Evolutionary conservation across 176 grass and related monocot genomes (phyloP).

Genomic region (Otatea glauca): DNA sequence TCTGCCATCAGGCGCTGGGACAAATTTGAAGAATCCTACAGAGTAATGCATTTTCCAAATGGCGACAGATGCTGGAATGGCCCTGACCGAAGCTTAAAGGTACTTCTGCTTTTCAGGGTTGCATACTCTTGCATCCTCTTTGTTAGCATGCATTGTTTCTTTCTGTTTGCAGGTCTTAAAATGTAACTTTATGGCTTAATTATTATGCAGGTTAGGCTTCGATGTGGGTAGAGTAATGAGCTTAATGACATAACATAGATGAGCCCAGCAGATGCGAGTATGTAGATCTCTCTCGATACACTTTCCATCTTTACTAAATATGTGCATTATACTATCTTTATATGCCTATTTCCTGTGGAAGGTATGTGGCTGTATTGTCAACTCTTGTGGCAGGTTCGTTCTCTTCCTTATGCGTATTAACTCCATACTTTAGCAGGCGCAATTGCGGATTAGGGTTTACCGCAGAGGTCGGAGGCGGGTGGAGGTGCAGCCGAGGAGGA

Average conservation of each 20-base stretch:
- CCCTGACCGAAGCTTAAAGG: constrained; percentile 89
- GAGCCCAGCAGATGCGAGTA: constrained; percentile 99
- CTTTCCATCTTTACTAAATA: constrained; percentile 16
- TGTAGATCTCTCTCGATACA: constrained; percentile 34
- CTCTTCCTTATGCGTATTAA: background rate
- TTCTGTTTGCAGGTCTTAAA: constrained; percentile 2
- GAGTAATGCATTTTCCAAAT: constrained; percentile 80
- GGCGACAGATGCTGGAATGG: constrained; percentile 98
- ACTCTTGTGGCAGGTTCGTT: constrained; percentile 71
- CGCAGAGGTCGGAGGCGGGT: too few species aligned
- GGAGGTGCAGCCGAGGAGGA: too few species aligned
- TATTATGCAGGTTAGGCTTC: constrained; percentile 72
- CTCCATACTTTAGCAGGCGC: too few species aligned
- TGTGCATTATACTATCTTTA: background rate
- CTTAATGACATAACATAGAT: constrained; percentile 70
- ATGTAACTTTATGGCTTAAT: constrained; percentile 11
- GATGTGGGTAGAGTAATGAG: constrained; percentile 87
- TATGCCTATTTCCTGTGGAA: constrained; percentile 41
- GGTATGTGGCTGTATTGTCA: constrained; percentile 80
- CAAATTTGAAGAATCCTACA: constrained; percentile 90
- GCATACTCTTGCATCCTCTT: background rate
- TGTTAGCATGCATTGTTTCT: background rate
- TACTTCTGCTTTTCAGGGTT: constrained; percentile 33
- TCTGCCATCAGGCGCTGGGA: constrained; percentile 76
- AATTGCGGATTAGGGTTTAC: too few species aligned